Base-by-base conservation (phyloP, 2,329 filamentous ascomycete species). In the Fusarium sp. region DNA sequence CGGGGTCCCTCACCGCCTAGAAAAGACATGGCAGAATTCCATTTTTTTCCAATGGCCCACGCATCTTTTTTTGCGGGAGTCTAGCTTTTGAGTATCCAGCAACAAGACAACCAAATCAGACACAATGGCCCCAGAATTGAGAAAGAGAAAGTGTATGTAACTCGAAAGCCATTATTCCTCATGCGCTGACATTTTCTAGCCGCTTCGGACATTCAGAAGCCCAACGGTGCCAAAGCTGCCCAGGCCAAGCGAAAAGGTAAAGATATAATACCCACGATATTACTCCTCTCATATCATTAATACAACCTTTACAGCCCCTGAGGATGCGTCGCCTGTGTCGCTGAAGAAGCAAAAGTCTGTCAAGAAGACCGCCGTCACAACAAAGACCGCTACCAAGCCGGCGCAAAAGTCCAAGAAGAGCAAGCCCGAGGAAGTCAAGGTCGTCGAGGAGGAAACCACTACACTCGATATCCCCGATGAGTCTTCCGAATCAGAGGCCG, bases 61-160 rank as follows among this genome's bases (percentile, higher is more conserved):
- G 55, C 64, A 56, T 73, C 70, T 78, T 73, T 73, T 73, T 78
- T 73, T 75, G 70, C 37, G 52, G 62, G 30, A 45, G 69, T 59
- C 44, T 42, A 73, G 71, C 63, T 64, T 75, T 67, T 70, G 64
- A 53, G 60, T 58, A 63, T 64, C 63, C 42, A 54, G 60, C 63
- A 66, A 54, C 41, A 52, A 70, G 53, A 61, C 60, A 58, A 50
- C 30, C 64, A 57, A 73, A 75, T 71, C 42, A 71, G 65, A 75
- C 69, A 78, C 73, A 77, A 86, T 86, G 85, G 83, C 84, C 38
- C 83, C 82, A 69, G 82, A 84, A 79, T 77, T 85, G 52, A 83
- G 82, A 61, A 83, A 80, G 72, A 71, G 78, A 77, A 80, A 80
- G 70, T 62, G 80, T 81, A 67, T 62, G 78, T 59, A 11, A 18